These are phyloP conservation scores for Globisporangium rhizosaccharum DNA, from an alignment of 352 stramenopile genomes.

Conservation along the genomic window DNA sequence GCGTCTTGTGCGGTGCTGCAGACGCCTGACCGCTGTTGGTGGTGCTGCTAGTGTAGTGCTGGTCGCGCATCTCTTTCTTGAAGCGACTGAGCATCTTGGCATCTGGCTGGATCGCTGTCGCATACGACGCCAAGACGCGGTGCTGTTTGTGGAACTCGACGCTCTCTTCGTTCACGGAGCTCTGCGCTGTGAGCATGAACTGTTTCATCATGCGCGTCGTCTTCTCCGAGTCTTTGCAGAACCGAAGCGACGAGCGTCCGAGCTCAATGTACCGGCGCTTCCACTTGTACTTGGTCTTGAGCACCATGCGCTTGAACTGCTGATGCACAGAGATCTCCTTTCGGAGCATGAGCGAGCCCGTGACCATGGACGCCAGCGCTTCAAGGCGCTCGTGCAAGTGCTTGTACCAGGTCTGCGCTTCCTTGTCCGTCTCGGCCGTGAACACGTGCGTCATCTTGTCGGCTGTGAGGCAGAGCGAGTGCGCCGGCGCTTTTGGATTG, in stretches of 20 bases:
- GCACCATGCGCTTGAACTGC: slow-evolving; percentile 45
- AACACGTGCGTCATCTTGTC: slow-evolving; percentile 58
- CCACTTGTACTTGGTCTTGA: slow-evolving; percentile 71
- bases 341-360: slow-evolving; percentile 39
- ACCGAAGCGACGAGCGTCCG: slow-evolving; percentile 43
- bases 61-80: slow-evolving; percentile 25
- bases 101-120: slow-evolving; percentile 29
- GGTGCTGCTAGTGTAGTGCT: slow-evolving; percentile 13
- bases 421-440: slow-evolving; percentile 41
- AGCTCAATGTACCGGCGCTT: slow-evolving; percentile 50
- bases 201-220: slow-evolving; percentile 61
- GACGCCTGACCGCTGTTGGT: not conserved
- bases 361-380: slow-evolving; percentile 43
- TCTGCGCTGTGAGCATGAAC: slow-evolving; percentile 50
- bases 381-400: slow-evolving; percentile 48
- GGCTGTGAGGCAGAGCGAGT: slow-evolving; percentile 62
- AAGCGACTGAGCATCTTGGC: slow-evolving; percentile 26
- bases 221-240: slow-evolving; percentile 37
- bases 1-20: slow-evolving; percentile 1
- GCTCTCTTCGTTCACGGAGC: slow-evolving; percentile 49
- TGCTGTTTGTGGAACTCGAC: slow-evolving; percentile 46
- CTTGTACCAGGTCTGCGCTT: slow-evolving; percentile 40
- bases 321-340: slow-evolving; percentile 42
- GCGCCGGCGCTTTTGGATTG: slow-evolving; percentile 38
- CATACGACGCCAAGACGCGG: slow-evolving; percentile 29